Evolutionary conservation across 2,329 filamentous ascomycete genomes (phyloP), one percentile per base, ranked within the genome.

Genomic region (Fusarium oligoseptatum): DNA sequence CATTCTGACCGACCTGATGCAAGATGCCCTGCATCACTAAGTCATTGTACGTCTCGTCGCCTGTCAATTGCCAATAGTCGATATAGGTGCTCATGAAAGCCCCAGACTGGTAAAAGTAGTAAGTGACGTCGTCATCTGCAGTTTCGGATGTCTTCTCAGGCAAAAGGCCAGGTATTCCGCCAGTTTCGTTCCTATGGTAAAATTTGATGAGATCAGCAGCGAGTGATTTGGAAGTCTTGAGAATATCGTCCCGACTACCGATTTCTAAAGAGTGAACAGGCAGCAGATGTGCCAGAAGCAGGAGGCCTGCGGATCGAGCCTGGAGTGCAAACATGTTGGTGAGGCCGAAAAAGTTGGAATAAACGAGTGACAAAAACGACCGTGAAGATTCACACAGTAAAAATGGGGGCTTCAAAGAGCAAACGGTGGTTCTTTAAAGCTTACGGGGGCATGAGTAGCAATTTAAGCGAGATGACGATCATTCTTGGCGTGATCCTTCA

Each of bases 61-160:
- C 91, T 0, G 92, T 93, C 64, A 89, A 87, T 72, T 91, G 88
- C 89, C 90, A 92, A 80, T 94, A 94, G 81, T 94, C 91, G 41
- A 94, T 85, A 72, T 92, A 84, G 0, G 90, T 88, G 68, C 91
- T 90, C 87, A 92, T 92, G 82, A 94, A 86, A 29, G 90, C 90
- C 48, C 91, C 90, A 4, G 90, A 91, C 78, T 94, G 90, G 90
- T 92, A 94, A 84, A 93, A 93, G 79, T 92, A 92, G 70, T 87
- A 85, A 71, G 88, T 27, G 5, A 12, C 7, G 3, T 61, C 88
- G 39, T 74, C 73, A 1, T 77, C 70, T 6, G 73, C 71, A 3
- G 43, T 10, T 20, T 14, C 8, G 4, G 75, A 70, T 76, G 88
- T 88, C 62, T 86, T 86, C 0, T 88, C 87, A 1, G 88, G 88